phyloP scores from a whole-genome alignment of 2,329 filamentous ascomycete species.

The Penicillium sp. region DNA sequence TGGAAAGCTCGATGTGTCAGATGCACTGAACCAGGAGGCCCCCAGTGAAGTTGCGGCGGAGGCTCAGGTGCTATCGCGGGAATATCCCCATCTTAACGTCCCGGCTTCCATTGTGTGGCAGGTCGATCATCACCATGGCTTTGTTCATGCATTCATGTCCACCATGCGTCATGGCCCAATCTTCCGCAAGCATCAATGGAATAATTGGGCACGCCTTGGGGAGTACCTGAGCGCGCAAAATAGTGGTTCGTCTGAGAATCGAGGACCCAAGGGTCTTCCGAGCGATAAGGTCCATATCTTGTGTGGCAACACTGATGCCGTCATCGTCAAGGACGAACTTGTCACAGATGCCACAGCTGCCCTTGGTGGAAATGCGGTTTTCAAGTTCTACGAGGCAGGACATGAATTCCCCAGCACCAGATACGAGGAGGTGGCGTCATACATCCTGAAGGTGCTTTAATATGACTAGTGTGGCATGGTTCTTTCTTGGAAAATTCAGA shows the following conservation, averaged over 20 bases:
- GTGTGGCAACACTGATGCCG: slow-evolving; percentile 64
- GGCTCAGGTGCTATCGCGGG: slow-evolving; percentile 53
- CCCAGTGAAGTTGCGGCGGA: slow-evolving; percentile 32
- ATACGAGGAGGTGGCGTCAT: slow-evolving; percentile 58
- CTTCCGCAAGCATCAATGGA: slow-evolving; percentile 56
- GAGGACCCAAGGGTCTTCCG: slow-evolving; percentile 34
- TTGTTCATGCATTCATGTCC: slow-evolving; percentile 69
- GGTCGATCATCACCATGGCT: slow-evolving; percentile 64
- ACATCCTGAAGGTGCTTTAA: slow-evolving; percentile 48
- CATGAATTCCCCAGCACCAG: slow-evolving; percentile 70
- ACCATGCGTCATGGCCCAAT: slow-evolving; percentile 71
- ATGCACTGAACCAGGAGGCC: slow-evolving; percentile 45
- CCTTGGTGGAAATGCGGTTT: slow-evolving; percentile 60
- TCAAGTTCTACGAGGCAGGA: slow-evolving; percentile 61
- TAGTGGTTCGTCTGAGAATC: slow-evolving; percentile 23
- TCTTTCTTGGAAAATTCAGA: neutral
- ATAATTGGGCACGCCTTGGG: slow-evolving; percentile 62
- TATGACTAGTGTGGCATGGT: neutral
- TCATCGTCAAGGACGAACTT: slow-evolving; percentile 66
- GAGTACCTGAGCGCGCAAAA: slow-evolving; percentile 49
- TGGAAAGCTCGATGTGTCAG: slow-evolving; percentile 39
- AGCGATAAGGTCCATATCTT: slow-evolving; percentile 62
- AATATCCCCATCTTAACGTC: slow-evolving; percentile 56
- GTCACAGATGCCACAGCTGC: slow-evolving; percentile 60
- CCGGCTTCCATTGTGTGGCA: slow-evolving; percentile 70